A percentile compares a stretch with the other conserved stretches of the same genome.
These are phyloP conservation scores for Geranium brycei DNA, from an alignment of 345 rosid species.

Conservation along the genomic window DNA sequence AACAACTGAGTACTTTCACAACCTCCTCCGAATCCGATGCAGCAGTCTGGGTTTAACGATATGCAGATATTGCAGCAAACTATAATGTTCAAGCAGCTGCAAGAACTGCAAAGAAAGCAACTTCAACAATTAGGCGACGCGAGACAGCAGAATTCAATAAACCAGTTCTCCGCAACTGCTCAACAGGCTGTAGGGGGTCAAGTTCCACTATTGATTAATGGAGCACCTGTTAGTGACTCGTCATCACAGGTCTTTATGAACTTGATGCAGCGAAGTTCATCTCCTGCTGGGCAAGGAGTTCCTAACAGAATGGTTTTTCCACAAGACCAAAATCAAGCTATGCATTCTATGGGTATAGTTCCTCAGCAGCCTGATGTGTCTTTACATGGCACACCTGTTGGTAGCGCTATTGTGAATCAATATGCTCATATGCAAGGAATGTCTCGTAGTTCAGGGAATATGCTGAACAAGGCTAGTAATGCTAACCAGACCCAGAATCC, in stretches of 20 bases:
- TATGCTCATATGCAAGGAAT: constrained; percentile 30
- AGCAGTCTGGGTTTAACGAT: constrained; percentile 54
- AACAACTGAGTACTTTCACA: constrained; percentile 46
- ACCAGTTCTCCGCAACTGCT: constrained; percentile 33
- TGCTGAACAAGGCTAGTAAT: constrained; percentile 17
- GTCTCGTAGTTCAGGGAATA: constrained; percentile 12
- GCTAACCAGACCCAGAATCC: constrained; percentile 28
- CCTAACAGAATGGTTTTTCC: constrained; percentile 41
- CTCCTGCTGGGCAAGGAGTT: constrained; percentile 45
- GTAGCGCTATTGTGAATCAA: constrained; percentile 31
- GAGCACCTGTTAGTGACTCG: constrained; percentile 48
- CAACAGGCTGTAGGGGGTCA: constrained; percentile 33
- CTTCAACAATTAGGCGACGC: constrained; percentile 37
- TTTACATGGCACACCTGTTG: constrained; percentile 45
- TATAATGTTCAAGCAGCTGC: constrained; percentile 56
- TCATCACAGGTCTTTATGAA: constrained; percentile 50
- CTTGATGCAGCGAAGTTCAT: constrained; percentile 37
- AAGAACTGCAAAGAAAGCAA: constrained; percentile 65
- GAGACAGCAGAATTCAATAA: constrained; percentile 35
- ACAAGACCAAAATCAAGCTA: constrained; percentile 46
- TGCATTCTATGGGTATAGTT: constrained; percentile 29
- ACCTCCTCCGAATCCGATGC: constrained; percentile 53
- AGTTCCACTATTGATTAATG: constrained; percentile 39
- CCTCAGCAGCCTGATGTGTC: constrained; percentile 63
- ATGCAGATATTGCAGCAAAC: constrained; percentile 74